Base-by-base conservation (phyloP, 2,329 filamentous ascomycete species). In the Verticillium longisporum region DNA sequence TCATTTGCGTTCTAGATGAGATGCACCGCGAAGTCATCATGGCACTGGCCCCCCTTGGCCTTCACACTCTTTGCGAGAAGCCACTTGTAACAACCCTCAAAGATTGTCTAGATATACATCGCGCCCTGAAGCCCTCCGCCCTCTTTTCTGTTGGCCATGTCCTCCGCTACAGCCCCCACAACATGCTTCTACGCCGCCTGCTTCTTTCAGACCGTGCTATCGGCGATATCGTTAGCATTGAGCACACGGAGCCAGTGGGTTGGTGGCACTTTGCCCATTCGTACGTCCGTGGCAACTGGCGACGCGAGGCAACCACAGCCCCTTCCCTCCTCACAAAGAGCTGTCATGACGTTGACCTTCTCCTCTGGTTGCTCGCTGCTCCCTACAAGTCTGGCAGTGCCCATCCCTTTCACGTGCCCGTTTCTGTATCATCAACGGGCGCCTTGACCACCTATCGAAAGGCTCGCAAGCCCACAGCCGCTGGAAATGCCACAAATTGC, bases 41-140 rank as follows among this genome's bases (percentile, higher is more conserved):
- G 54, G 89, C 86, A 1, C 80, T 97, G 59, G 88, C 90, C 1
- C 84, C 84, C 13, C 76, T 88, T 78, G 71, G 83, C 2, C 77
- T 97, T 56, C 92, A 97, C 73, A 86, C 98, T 65, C 90, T 97
- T 81, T 96, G 92, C 72, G 95, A 99, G 80, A 99, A 99, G 76
- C 95, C 95, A 2, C 77, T 99, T 60, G 91, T 92, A 0, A 92
- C 91, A 26, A 89, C 85, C 0, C 77, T 98, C 33, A 74, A 81
- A 18, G 92, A 95, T 68, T 97, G 92, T 70, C 77, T 97, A 38
- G 80, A 79, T 54, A 94, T 96, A 68, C 91, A 87, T 72, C 76
- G 76, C 56, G 81, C 87, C 1, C 71, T 91, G 64, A 71, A 75
- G 14, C 72, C 74, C 7, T 61, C 61, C 31, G 53, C 61, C 32